Percentiles rank a stretch among this genome's conserved stretches.
Conservation (phyloP, 2,329 filamentous ascomycete genomes). For the Colletotrichum eremochloae region DNA sequence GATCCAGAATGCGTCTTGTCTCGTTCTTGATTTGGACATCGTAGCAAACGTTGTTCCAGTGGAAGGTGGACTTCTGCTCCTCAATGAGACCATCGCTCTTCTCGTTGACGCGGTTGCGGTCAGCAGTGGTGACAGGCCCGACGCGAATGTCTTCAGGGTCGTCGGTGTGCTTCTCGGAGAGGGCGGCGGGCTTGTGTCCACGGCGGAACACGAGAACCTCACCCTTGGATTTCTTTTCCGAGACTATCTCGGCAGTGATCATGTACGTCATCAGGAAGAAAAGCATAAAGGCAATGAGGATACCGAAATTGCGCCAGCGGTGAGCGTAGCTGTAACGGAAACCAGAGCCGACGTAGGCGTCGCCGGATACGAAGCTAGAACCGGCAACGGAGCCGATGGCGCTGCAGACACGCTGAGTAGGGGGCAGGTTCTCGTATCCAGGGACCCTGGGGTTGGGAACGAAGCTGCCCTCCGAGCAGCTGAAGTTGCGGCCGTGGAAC, state of each 20-base stretch:
- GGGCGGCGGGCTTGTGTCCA: conserved; percentile 71
- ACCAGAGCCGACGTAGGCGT: conserved; percentile 65
- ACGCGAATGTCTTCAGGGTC: conserved; percentile 68
- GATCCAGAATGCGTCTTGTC: conserved; percentile 80
- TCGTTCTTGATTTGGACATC: conserved; percentile 84
- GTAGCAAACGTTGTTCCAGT: conserved; percentile 87
- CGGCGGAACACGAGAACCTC: conserved; percentile 82
- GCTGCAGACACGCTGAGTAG: conserved; percentile 66
- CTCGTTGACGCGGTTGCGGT: conserved; percentile 52
- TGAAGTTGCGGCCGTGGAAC: conserved; percentile 75
- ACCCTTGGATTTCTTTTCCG: conserved; percentile 78
- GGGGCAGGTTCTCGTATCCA: conserved; percentile 53
- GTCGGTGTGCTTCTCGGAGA: conserved; percentile 72
- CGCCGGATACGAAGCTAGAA: conserved; percentile 65
- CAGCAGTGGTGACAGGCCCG: conserved; percentile 63
- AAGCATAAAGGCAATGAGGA: conserved; percentile 74
- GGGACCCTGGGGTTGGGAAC: conserved; percentile 54
- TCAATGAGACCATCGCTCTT: conserved; percentile 59
- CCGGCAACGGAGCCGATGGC: conserved; percentile 71
- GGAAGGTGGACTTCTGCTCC: conserved; percentile 81
- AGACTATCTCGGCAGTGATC: conserved; percentile 74
- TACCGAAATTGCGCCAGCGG: conserved; percentile 80
- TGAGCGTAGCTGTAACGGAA: conserved; percentile 71
- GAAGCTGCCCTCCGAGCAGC: conserved; percentile 56
- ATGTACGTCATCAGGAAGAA: conserved; percentile 75